Base-by-base conservation (phyloP, 352 stramenopile species). In the Phytopythium chamaehyphon region DNA sequence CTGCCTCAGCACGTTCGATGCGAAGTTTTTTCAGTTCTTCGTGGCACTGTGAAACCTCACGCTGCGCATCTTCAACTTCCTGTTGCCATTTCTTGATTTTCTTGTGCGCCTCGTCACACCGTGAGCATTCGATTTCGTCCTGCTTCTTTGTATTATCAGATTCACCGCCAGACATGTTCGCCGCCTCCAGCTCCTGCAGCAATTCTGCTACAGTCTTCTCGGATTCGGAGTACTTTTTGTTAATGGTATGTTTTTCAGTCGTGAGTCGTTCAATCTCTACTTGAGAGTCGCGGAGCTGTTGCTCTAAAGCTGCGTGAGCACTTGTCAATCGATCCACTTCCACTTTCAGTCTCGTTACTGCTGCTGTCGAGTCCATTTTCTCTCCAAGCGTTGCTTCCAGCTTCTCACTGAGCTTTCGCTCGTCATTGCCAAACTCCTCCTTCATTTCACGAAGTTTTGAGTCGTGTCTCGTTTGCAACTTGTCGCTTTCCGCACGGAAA, bases 371-470 rank as follows among this genome's bases (percentile, higher is more conserved):
- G 16, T 69, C 56, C 15, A 59, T 62, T 43, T 72, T 68, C 39
- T 69, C 57, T 14, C 60, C 62, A 19, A 69, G 51, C 9, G 49
- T 43, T 14, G 53, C 38, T 26, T 69, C 64, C 22, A 83, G 60
- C 47, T 59, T 66, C 15, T 61, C 64, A 46, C 61, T 38, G 12
- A 77, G 38, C 40, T 74, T 40, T 22, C 70, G 61, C 19, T 74
- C 59, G 33, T 80, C 56, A 24, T 51, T 48, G 12, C 73, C 64
- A 22, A 75, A 64, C 19, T 71, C 61, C 0, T 77, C 49, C 18
- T 73, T 62, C 15, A 90, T 53, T 14, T 84, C 71, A 3, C 68
- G 52, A 7, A 86, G 48, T 48, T 69, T 71, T 3, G 47, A 26
- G n/a, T 83, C 66, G 31, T 86, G 60, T 7, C 72, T 73, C 0